Percentiles rank a stretch among this genome's conserved stretches.
phyloP scores from a whole-genome alignment of 2,329 filamentous ascomycete species.

The Magnaporthiopsis rhizophila region DNA sequence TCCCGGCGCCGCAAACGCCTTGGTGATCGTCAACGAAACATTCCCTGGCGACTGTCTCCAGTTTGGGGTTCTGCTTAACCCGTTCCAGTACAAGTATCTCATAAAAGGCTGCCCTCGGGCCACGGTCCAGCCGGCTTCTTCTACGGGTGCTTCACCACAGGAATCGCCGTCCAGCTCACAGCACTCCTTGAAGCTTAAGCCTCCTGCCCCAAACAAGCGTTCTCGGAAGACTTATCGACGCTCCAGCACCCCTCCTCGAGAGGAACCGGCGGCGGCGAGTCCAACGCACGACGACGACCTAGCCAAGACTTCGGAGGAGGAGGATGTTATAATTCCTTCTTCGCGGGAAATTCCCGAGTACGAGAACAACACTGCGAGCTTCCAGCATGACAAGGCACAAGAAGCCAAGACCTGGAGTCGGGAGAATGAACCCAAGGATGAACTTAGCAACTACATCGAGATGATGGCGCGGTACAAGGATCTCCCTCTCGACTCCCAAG shows the following conservation, averaged over 20 bases:
- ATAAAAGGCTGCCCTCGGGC: constrained; percentile 40
- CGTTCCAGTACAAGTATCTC: constrained; percentile 49
- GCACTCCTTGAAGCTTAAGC: constrained; percentile 41
- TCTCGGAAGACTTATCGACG: constrained; percentile 5
- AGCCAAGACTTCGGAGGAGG: not conserved
- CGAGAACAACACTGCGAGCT: not conserved
- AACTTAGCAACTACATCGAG: constrained; percentile 56
- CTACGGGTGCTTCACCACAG: not conserved
- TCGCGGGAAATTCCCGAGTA: constrained; percentile 10
- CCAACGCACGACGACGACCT: not conserved
- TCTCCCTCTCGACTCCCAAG: constrained; percentile 44
- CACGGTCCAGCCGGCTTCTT: not conserved
- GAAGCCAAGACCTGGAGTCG: not conserved
- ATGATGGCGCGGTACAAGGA: constrained; percentile 52
- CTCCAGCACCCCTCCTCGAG: not conserved
- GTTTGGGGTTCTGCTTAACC: constrained; percentile 50
- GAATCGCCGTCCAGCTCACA: constrained; percentile 15
- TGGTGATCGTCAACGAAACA: constrained; percentile 55
- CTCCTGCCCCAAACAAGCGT: constrained; percentile 24
- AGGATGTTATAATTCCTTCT: constrained; percentile 10
- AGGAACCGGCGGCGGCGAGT: not conserved
- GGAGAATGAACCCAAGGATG: constrained; percentile 33
- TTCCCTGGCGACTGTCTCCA: constrained; percentile 63
- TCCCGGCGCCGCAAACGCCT: constrained; percentile 14
- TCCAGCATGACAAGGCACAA: not conserved